Evolutionary conservation across 2,329 filamentous ascomycete genomes (phyloP).

Genomic region (Microsporum ferrugineum): DNA sequence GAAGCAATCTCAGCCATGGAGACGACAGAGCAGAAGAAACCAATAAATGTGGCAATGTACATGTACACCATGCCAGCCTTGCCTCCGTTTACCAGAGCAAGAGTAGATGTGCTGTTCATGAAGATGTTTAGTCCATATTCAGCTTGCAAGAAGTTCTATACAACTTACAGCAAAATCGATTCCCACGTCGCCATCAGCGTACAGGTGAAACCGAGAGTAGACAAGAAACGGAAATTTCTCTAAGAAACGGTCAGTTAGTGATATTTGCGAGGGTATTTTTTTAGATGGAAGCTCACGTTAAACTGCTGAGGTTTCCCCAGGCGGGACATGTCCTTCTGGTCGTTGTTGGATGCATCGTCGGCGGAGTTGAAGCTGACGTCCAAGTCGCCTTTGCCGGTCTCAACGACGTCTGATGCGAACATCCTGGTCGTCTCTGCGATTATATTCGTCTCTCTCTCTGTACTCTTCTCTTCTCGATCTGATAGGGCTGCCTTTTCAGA

Average conservation of each 20-base stretch:
- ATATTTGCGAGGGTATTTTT: not conserved
- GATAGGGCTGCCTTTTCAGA: too few relatives aligned
- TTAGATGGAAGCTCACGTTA: slow-evolving; percentile 21
- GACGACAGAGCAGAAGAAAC: slow-evolving; percentile 21
- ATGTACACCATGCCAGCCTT: slow-evolving; percentile 23
- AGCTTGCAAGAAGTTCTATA: not conserved
- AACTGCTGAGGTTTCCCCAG: slow-evolving; percentile 43
- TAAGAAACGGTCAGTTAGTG: slow-evolving; percentile 12
- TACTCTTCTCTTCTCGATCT: not conserved
- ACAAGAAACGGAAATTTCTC: slow-evolving; percentile 33
- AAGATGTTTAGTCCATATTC: not conserved
- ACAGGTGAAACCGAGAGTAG: slow-evolving; percentile 32
- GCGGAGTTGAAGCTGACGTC: slow-evolving; percentile 10
- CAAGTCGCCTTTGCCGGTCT: not conserved
- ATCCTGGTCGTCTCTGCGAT: not conserved
- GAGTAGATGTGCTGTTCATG: slow-evolving; percentile 11
- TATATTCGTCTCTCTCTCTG: not conserved
- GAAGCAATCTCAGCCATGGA: slow-evolving; percentile 34
- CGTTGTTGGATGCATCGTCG: slow-evolving; percentile 12
- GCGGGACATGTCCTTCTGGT: slow-evolving; percentile 34
- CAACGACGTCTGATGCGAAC: not conserved
- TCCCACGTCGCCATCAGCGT: slow-evolving; percentile 34
- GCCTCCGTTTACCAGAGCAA: slow-evolving; percentile 24
- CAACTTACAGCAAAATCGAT: slow-evolving; percentile 25
- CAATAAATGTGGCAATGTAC: slow-evolving; percentile 22